A percentile compares a stretch with the other conserved stretches of the same genome.
Evolutionary conservation across 2,329 filamentous ascomycete genomes (phyloP).

Genomic region (Zasmidium citrigriseum): DNA sequence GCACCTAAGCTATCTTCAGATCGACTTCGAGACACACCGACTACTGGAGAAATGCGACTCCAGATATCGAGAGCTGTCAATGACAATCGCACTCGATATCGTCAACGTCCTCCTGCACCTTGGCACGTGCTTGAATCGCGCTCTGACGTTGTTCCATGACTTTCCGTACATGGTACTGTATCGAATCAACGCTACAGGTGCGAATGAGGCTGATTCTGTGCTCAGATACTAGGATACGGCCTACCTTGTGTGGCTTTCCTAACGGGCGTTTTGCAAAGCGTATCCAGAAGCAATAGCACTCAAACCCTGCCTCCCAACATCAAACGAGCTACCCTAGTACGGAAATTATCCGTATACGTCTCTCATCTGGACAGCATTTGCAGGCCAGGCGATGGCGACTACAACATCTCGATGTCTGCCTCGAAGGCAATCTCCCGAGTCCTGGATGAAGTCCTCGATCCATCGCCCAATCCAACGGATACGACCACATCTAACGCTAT

Average conservation of each 20-base stretch:
- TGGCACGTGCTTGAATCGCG: slow-evolving; percentile 16
- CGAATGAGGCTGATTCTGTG: too few species aligned
- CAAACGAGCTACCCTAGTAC: slow-evolving; percentile 18
- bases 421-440: slow-evolving; percentile 17
- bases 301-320: slow-evolving; percentile 11
- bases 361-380: slow-evolving; percentile 23
- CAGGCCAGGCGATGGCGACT: slow-evolving; percentile 19
- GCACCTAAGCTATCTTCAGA: slow-evolving; percentile 21
- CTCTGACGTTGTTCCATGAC: slow-evolving; percentile 15
- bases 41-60: slow-evolving; percentile 16
- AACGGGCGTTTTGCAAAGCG: slow-evolving; percentile 11
- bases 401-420: slow-evolving; percentile 22
- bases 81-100: slow-evolving; percentile 13
- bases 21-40: slow-evolving; percentile 20
- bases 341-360: slow-evolving; percentile 23
- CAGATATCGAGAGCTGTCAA: not conserved
- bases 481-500: not conserved
- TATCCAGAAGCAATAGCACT: not conserved
- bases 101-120: slow-evolving; percentile 19
- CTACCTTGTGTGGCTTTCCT: slow-evolving; percentile 20
- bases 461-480: not conserved
- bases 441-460: slow-evolving; percentile 24
- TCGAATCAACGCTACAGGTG: too few species aligned
- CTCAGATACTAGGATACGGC: slow-evolving; percentile 21
- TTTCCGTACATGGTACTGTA: slow-evolving; percentile 23